phyloP scores from a whole-genome alignment of 257 asterid species.

The Jacaranda copaia region DNA sequence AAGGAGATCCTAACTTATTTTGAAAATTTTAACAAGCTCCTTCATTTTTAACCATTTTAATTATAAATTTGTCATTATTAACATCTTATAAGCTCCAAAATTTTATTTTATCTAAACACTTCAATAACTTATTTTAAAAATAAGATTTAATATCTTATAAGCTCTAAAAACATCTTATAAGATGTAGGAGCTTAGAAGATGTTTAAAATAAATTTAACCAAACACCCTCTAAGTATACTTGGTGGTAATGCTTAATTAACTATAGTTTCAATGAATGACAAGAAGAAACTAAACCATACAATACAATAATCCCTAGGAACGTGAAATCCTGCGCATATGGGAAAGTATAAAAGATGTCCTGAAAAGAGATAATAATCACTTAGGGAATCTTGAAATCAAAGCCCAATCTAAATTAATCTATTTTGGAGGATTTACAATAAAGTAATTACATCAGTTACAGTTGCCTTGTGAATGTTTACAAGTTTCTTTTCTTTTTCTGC shows the following conservation, averaged over 20 bases:
- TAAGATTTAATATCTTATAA: too few species aligned
- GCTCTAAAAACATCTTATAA: too few species aligned
- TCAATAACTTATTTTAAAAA: too few species aligned
- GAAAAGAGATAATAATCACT: not conserved
- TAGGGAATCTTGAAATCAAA: not conserved
- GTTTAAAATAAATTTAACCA: too few species aligned
- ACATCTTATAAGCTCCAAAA: too few species aligned
- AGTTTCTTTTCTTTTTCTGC: not conserved
- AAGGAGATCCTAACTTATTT: too few species aligned
- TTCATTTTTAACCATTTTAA: too few species aligned
- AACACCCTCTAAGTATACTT: too few species aligned
- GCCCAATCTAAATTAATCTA: not conserved
- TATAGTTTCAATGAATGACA: not conserved
- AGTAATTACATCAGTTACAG: not conserved
- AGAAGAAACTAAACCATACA: not conserved
- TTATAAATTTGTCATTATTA: too few species aligned
- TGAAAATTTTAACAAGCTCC: too few species aligned
- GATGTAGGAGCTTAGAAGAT: too few species aligned
- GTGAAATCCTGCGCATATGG: not conserved
- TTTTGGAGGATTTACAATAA: not conserved
- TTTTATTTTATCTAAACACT: too few species aligned
- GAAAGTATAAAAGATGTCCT: not conserved
- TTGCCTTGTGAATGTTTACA: not conserved
- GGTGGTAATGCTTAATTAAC: not conserved
- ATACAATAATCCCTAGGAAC: not conserved